Evolutionary conservation across 2,329 filamentous ascomycete genomes (phyloP), one percentile per base, ranked within the genome.

Genomic region (Endoconidiophora polonica): DNA sequence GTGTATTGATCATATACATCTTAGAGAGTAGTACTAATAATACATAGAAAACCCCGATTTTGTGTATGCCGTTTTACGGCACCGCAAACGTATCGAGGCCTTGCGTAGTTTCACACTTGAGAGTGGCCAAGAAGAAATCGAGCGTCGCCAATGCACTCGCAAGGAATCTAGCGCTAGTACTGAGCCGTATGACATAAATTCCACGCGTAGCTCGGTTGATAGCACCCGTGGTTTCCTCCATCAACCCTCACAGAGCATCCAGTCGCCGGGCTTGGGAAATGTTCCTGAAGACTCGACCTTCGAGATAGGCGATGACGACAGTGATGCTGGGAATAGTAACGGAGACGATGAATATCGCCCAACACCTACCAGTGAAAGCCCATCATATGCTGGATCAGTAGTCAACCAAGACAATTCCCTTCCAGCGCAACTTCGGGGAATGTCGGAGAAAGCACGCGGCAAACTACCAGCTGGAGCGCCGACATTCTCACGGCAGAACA

Each of bases 401-500:
- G 77, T 76, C 0, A 69, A 70, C 38, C 66, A 75, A 1, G 86
- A 93, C 53, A 87, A 93, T 54, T 81, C 83, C 3, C 77, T 94
- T 7, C 87, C 86, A 12, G 72, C 79, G 18, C 88, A 95, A 61
- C 63, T 94, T 26, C 77, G 86, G 52, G 87, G 87, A 49, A 94
- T 96, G 85, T 95, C 90, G 18, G 91, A 96, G 64, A 98, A 96
- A 63, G 91, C 91, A 14, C 74, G 91, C 46, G 91, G 91, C 5
- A 98, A 98, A 65, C 86, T 94, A 79, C 91, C 90, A 24, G 86
- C 84, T 10, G 83, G 85, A 1, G 72, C 81, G 46, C 74, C 77
- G n/a, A 76, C 76, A 2, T 94, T 95, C 62, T 94, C 88, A 0
- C 74, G 90, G 16, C 87, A 94, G 60, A 94, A 91, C 60, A 93